Conservation (phyloP, 2,329 filamentous ascomycete species). For the Mycosphaerella arachidis region DNA sequence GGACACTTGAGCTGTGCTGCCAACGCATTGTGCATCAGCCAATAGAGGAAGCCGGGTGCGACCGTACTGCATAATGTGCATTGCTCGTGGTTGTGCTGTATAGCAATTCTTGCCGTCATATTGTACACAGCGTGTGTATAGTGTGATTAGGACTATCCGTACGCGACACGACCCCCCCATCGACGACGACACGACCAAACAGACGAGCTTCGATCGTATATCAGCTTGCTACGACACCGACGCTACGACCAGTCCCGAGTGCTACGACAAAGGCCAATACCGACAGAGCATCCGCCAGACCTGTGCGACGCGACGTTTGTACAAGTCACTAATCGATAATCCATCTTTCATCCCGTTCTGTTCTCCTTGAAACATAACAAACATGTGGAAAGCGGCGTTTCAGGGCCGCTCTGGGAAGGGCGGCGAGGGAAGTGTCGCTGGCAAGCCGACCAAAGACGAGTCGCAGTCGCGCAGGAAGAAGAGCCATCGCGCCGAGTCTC, state of each 20-base stretch:
- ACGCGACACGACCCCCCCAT: constrained; percentile 2
- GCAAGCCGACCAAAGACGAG: constrained; percentile 11
- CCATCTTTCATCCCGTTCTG: neutral
- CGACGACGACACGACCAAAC: neutral
- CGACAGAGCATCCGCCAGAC: neutral
- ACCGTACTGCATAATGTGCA: neutral
- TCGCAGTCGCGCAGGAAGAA: constrained; percentile 26
- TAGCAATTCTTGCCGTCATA: neutral
- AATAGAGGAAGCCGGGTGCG: neutral
- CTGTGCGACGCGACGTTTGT: neutral
- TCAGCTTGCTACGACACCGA: constrained; percentile 7
- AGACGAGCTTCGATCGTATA: constrained; percentile 2
- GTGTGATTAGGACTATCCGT: neutral
- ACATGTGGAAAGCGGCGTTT: constrained; percentile 36
- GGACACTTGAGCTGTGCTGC: neutral
- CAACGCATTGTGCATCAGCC: neutral
- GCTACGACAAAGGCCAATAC: neutral
- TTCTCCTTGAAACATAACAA: neutral
- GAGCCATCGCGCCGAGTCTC: constrained; percentile 21
- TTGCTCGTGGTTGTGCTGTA: neutral
- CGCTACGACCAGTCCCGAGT: constrained; percentile 1
- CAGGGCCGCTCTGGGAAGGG: constrained; percentile 31
- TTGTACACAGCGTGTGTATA: constrained; percentile 1
- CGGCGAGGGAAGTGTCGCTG: constrained; percentile 14
- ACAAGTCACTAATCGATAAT: neutral